Evolutionary conservation across 768 basidiomycete species (phyloP).

Genomic region (Sutorius australiensis): DNA sequence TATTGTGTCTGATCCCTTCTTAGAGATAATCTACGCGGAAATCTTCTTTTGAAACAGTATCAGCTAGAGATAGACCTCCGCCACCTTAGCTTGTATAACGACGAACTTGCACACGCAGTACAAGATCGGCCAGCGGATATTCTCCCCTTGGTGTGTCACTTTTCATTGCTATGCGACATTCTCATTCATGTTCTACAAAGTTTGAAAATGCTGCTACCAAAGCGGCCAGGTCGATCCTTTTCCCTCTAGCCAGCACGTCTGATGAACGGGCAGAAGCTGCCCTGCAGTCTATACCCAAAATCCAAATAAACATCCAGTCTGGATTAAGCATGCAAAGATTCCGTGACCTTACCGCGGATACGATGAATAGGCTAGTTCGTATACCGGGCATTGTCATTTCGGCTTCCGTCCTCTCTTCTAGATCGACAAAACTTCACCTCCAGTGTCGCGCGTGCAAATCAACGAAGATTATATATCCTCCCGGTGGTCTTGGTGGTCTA

Average conservation of each 20-base stretch:
- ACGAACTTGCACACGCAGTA: conserved; percentile 87
- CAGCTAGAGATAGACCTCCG: conserved; percentile 83
- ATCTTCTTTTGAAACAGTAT: conserved; percentile 84
- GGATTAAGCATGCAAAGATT: conserved; percentile 92
- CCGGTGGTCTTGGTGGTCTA: conserved; percentile 78
- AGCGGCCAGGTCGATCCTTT: conserved; percentile 78
- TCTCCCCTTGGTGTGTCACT: conserved; percentile 67
- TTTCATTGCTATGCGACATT: not conserved
- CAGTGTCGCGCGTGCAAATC: conserved; percentile 90
- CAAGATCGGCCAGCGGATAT: conserved; percentile 89
- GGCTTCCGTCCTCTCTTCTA: conserved; percentile 87
- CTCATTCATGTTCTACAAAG: conserved; percentile 38
- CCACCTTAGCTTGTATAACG: conserved; percentile 79
- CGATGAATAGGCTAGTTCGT: conserved; percentile 93
- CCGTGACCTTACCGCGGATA: conserved; percentile 88
- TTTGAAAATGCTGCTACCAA: conserved; percentile 90
- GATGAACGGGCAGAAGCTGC: conserved; percentile 45
- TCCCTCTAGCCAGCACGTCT: conserved; percentile 63
- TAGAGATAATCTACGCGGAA: conserved; percentile 85
- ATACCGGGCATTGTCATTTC: conserved; percentile 98
- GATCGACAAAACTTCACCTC: conserved; percentile 87
- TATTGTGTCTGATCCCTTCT: not conserved
- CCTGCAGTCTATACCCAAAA: conserved; percentile 53
- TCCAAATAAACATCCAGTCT: conserved; percentile 88
- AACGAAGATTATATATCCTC: conserved; percentile 72